A percentile compares a stretch with the other conserved stretches of the same genome.
Evolutionary conservation across 371 early-diverging fungal species (phyloP).

Genomic region (Dinochytrium kinnereticum): DNA sequence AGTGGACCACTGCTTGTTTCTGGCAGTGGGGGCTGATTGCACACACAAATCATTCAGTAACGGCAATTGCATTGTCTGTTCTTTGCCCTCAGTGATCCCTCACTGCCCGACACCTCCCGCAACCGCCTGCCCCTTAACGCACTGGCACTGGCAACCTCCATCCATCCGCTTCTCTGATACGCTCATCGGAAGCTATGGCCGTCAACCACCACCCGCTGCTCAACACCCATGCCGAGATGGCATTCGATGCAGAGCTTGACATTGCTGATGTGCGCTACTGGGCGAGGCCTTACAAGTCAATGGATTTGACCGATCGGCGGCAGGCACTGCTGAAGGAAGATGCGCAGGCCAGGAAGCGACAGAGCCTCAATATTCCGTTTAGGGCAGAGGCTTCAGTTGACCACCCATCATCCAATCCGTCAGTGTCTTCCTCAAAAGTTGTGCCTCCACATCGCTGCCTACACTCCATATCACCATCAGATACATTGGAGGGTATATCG

Average conservation of each 20-base stretch:
- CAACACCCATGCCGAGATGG: too few relatives aligned
- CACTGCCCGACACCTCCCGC: too few relatives aligned
- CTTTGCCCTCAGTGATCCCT: too few relatives aligned
- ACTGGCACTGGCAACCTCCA: too few relatives aligned
- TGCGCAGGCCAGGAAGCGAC: neutral
- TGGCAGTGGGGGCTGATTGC: too few relatives aligned
- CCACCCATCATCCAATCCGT: neutral
- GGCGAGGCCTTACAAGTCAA: neutral
- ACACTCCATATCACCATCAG: neutral
- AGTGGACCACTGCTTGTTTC: too few relatives aligned
- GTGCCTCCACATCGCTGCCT: slow-evolving; percentile 7
- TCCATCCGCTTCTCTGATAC: too few relatives aligned
- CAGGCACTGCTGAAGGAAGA: neutral
- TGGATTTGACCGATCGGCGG: neutral
- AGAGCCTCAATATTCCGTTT: neutral
- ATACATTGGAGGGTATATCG: slow-evolving; percentile 4
- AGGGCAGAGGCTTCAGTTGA: neutral
- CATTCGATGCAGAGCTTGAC: neutral
- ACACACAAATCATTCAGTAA: too few relatives aligned
- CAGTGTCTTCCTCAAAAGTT: neutral
- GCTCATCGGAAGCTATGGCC: neutral
- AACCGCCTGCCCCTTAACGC: too few relatives aligned
- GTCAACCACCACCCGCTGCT: neutral
- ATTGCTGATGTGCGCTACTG: neutral
- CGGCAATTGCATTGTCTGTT: too few relatives aligned